These are phyloP conservation scores for Epichloe scottii DNA, from an alignment of 2,329 filamentous ascomycete genomes.

Conservation along the genomic window DNA sequence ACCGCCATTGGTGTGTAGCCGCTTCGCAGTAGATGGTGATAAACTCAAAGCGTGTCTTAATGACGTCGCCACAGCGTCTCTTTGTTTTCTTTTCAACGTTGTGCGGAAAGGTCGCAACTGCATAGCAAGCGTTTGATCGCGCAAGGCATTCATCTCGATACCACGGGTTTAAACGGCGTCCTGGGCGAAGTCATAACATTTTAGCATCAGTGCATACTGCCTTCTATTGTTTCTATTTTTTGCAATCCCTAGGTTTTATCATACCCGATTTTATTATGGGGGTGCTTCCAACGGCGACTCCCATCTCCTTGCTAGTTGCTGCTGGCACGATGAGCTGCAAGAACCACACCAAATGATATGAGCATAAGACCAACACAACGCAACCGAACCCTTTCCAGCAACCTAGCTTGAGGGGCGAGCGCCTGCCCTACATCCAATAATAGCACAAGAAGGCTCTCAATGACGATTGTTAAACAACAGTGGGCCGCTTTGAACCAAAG, in stretches of 20 bases:
- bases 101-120: conserved; percentile 20
- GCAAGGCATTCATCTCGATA: conserved; percentile 32
- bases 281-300: not conserved
- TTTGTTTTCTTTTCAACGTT: conserved; percentile 17
- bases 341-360: not conserved
- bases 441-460: not conserved
- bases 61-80: conserved; percentile 8
- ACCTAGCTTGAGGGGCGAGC: not conserved
- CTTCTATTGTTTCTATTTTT: conserved; percentile 5
- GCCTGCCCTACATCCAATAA: not conserved
- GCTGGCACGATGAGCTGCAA: not conserved
- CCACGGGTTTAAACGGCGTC: conserved; percentile 23
- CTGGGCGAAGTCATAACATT: conserved; percentile 14
- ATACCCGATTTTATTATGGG: not conserved
- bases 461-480: no score
- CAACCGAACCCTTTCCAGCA: not conserved
- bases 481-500: not conserved
- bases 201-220: conserved; percentile 5
- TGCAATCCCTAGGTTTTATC: not conserved
- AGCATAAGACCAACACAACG: not conserved
- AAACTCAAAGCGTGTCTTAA: conserved; percentile 5
- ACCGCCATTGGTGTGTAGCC: conserved; percentile 92
- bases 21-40: conserved; percentile 37
- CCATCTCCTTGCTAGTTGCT: not conserved
- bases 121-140: conserved; percentile 31